These are phyloP conservation scores for Exophiala spinifera DNA, from an alignment of 2,329 filamentous ascomycete species.

Conservation along the genomic window DNA sequence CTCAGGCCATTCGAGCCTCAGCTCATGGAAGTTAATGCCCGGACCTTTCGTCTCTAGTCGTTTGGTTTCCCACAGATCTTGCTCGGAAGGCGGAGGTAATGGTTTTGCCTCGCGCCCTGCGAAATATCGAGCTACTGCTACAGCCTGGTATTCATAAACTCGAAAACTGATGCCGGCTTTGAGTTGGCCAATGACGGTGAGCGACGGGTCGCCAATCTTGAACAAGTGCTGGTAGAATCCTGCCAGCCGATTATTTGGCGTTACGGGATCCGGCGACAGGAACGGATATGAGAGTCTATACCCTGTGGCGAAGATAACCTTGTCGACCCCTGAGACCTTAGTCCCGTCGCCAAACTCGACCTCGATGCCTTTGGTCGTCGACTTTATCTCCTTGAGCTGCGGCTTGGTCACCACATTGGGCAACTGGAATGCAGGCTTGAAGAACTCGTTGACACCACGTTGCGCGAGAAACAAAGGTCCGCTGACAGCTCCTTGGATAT, in stretches of 20 bases:
- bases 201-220: conserved; percentile 34
- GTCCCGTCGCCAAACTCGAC: conserved; percentile 29
- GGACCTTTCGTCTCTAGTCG: conserved; percentile 8
- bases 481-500: conserved; percentile 20
- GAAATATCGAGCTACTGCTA: conserved; percentile 33
- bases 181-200: conserved; percentile 13
- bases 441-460: conserved; percentile 18
- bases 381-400: conserved; percentile 31
- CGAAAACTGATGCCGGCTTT: conserved; percentile 26
- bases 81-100: conserved; percentile 27
- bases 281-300: conserved; percentile 34
- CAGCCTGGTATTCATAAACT: conserved; percentile 35
- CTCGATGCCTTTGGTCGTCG: conserved; percentile 25
- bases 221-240: conserved; percentile 40
- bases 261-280: conserved; percentile 29
- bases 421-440: conserved; percentile 26
- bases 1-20: conserved; percentile 36
- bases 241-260: conserved; percentile 35
- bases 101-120: conserved; percentile 21
- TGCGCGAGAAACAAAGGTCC: conserved; percentile 20
- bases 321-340: conserved; percentile 25
- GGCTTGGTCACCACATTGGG: conserved; percentile 34
- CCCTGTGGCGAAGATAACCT: conserved; percentile 35
- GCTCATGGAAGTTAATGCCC: conserved; percentile 27
- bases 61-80: conserved; percentile 32